Conservation (phyloP, 2,329 filamentous ascomycete genomes). For the Cryphonectria japonica region DNA sequence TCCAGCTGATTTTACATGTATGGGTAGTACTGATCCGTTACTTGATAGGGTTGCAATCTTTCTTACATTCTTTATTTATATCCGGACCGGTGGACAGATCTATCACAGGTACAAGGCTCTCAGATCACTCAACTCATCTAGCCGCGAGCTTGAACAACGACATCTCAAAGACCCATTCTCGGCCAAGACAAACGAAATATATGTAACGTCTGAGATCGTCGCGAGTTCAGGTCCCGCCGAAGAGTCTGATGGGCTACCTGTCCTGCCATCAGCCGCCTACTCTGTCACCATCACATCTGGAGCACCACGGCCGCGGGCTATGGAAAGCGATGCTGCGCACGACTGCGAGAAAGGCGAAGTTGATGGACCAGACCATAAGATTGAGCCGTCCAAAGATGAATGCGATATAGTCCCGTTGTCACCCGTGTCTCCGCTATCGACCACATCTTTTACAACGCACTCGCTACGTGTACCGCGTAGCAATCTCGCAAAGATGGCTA, state of each 20-base stretch:
- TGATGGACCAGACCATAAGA: not conserved
- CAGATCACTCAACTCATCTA: slow-evolving; percentile 51
- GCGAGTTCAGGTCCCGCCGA: slow-evolving; percentile 38
- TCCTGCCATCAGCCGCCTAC: slow-evolving; percentile 40
- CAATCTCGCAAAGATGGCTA: not conserved
- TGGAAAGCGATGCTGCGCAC: not conserved
- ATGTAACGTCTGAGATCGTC: slow-evolving; percentile 57
- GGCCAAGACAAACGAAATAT: slow-evolving; percentile 65
- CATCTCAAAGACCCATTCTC: slow-evolving; percentile 51
- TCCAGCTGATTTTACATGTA: too few relatives aligned
- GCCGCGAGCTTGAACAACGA: slow-evolving; percentile 47
- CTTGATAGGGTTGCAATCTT: slow-evolving; percentile 60
- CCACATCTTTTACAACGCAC: not conserved
- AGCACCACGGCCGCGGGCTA: not conserved
- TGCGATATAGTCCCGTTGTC: slow-evolving; percentile 24
- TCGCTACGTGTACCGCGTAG: too few relatives aligned
- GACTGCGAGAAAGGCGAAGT: slow-evolving; percentile 13
- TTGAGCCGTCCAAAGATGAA: slow-evolving; percentile 24
- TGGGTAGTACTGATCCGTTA: not conserved
- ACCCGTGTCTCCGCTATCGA: not conserved
- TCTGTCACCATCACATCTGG: slow-evolving; percentile 54
- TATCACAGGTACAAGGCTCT: slow-evolving; percentile 68
- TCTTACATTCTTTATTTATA: slow-evolving; percentile 67
- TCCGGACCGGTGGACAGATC: slow-evolving; percentile 66
- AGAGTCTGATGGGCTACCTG: slow-evolving; percentile 35